These are phyloP conservation scores for Ustilago cynodontis DNA, from an alignment of 1,284 basidiomycete genomes.

Conservation along the genomic window DNA sequence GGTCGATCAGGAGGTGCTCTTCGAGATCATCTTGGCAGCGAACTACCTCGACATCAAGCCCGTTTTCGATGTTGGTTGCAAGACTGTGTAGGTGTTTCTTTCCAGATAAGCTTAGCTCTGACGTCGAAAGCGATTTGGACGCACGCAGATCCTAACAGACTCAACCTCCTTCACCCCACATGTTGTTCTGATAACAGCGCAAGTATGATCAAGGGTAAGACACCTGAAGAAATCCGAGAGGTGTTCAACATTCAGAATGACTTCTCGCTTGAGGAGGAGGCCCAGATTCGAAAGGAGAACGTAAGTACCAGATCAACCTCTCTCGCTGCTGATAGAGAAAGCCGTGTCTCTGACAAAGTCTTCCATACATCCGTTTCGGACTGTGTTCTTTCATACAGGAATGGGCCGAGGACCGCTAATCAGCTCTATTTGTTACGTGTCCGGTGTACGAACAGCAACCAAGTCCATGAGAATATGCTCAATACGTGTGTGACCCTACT, in stretches of 20 bases:
- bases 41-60: conserved; percentile 99
- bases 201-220: conserved; percentile 99
- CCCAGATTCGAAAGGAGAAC: conserved; percentile 99
- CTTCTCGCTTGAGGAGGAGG: conserved; percentile 99
- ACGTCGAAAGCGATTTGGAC: too few species aligned
- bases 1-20: conserved; percentile 95
- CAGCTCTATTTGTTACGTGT: background rate
- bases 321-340: background rate
- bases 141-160: conserved; percentile 1
- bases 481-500: too few species aligned
- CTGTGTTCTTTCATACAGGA: too few species aligned
- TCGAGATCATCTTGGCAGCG: conserved; percentile 99
- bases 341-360: too few species aligned
- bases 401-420: conserved; percentile 68
- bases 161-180: background rate
- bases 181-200: conserved; percentile 72
- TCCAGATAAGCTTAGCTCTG: background rate
- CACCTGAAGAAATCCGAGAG: conserved; percentile 94
- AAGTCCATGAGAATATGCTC: conserved; percentile 2
- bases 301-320: conserved; percentile 69
- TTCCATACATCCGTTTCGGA: too few species aligned
- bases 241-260: conserved; percentile 84
- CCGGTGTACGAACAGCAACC: conserved; percentile 6
- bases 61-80: conserved; percentile 97
- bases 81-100: conserved; percentile 81